Evolutionary conservation across 192 early-diverging fungal genomes (phyloP).

Genomic region (Mortierella claussenii): DNA sequence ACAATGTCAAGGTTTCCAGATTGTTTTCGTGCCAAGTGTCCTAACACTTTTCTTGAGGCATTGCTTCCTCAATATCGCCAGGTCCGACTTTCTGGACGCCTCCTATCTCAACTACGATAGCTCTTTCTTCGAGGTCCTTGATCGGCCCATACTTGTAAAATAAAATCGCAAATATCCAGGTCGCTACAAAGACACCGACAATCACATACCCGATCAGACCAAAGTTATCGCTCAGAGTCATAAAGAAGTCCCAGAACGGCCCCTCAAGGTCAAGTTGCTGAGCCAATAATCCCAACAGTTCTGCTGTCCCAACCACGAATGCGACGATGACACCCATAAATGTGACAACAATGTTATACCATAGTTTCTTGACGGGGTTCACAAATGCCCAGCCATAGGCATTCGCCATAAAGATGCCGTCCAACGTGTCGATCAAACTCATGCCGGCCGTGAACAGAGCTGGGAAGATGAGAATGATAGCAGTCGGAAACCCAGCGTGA

Average conservation of each 20-base stretch:
- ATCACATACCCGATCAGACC: slow-evolving; percentile 63
- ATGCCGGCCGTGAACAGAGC: slow-evolving; percentile 75
- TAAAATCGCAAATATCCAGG: slow-evolving; percentile 53
- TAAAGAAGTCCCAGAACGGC: slow-evolving; percentile 45
- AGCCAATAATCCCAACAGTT: slow-evolving; percentile 63
- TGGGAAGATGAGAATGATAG: slow-evolving; percentile 68
- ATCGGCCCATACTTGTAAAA: slow-evolving; percentile 53
- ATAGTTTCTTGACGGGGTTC: slow-evolving; percentile 70
- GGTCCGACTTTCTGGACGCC: no score
- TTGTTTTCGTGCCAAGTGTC: no score
- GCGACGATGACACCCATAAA: slow-evolving; percentile 70
- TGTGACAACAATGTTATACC: slow-evolving; percentile 74
- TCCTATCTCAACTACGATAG: slow-evolving; percentile 26
- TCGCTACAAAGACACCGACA: slow-evolving; percentile 55
- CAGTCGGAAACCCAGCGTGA: slow-evolving; percentile 56
- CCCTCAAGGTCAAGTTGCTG: slow-evolving; percentile 44
- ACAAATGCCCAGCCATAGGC: slow-evolving; percentile 73
- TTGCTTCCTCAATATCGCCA: no score
- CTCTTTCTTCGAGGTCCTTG: slow-evolving; percentile 48
- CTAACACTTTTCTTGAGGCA: no score
- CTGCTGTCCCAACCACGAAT: slow-evolving; percentile 63
- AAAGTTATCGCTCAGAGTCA: slow-evolving; percentile 56
- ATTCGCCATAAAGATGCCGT: slow-evolving; percentile 73
- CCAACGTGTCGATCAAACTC: slow-evolving; percentile 74
- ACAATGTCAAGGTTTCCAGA: no score